Evolutionary conservation across 768 basidiomycete species (phyloP), one percentile per base, ranked within the genome.

Genomic region (Trametes punicea): DNA sequence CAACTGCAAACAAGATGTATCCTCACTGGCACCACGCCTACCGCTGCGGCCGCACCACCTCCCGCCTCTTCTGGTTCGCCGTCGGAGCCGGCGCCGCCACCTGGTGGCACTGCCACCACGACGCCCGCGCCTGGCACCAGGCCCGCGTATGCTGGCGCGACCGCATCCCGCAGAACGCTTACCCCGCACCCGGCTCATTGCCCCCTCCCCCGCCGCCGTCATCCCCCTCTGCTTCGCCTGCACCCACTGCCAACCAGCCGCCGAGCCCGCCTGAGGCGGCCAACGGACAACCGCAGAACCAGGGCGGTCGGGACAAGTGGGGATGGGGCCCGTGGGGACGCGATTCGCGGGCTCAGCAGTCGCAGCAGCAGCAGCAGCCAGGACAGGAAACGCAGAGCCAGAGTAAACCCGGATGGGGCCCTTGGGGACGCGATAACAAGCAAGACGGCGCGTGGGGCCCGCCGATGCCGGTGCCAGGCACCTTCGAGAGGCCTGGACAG

Each of bases 11-110:
- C 21, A 42, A 30, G 8, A 56, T 56, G 55, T 31, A 57, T 30
- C 30, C 25, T 18, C 47, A 56, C 46, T 48, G 38, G 48, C 31
- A 45, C 26, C 48, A 36, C 45, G 21, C 29, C 15, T 41, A 51
- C 59, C 59, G 54, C 33, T 56, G 58, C 59, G 70, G 69, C 46
- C 68, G 73, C 51, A 65, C 77, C 6, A 80, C 81, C n/a, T 80
- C 80, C 40, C 84, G 87, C 59, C 38, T 87, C 51, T 27, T 88
- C 66, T 89, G 87, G 87, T 87, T 89, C 74, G 8, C 77, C 62
- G 18, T 87, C 60, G 88, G 87, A 56, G 85, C 81, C 6, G 72
- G 70, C 2, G 63, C 59, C 25, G 71, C 73, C 0, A 65, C 68
- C 21, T 71, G 69, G 59, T 79, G 51, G 52, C 41, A 59, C 67